These are phyloP conservation scores for Cladosporium sp. DNA, from an alignment of 2,329 filamentous ascomycete genomes.

Conservation along the genomic window DNA sequence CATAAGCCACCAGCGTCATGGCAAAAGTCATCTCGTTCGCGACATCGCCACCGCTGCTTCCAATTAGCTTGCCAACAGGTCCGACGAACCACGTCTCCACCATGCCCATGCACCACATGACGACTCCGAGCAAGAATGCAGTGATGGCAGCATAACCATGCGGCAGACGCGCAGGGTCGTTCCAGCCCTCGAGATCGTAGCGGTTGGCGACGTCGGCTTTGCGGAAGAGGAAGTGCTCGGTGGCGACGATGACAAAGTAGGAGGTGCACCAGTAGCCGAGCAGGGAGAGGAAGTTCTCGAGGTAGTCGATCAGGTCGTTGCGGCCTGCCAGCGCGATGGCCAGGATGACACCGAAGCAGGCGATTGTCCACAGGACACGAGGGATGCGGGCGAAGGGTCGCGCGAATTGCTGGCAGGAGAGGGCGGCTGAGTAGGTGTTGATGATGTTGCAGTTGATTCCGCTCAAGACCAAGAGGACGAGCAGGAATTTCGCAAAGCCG, in stretches of 20 bases:
- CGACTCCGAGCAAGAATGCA: conserved; percentile 37
- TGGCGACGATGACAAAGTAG: conserved; percentile 44
- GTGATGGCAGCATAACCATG: conserved; percentile 38
- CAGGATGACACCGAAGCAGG: conserved; percentile 41
- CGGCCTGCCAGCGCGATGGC: conserved; percentile 43
- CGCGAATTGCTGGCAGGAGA: conserved; percentile 46
- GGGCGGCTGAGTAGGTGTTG: conserved; percentile 41
- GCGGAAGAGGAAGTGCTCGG: conserved; percentile 44
- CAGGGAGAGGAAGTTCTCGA: conserved; percentile 44
- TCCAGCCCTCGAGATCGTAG: conserved; percentile 45
- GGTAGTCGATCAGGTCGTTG: conserved; percentile 38
- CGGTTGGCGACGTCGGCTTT: conserved; percentile 34
- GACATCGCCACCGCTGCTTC: conserved; percentile 54
- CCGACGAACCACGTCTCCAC: conserved; percentile 39
- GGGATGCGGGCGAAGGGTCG: conserved; percentile 49
- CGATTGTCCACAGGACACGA: conserved; percentile 45
- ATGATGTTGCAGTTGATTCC: conserved; percentile 39
- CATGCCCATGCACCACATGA: conserved; percentile 49
- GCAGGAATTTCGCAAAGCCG: conserved; percentile 47
- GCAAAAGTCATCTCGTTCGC: conserved; percentile 52
- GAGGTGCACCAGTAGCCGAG: conserved; percentile 46
- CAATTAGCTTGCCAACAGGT: conserved; percentile 55
- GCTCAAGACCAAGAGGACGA: conserved; percentile 35
- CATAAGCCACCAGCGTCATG: conserved; percentile 45
- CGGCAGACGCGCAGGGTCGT: conserved; percentile 40